A percentile compares a stretch with the other conserved stretches of the same genome.
These are phyloP conservation scores for Martensiomyces pterosporus DNA, from an alignment of 192 early-diverging fungal species.

Conservation along the genomic window DNA sequence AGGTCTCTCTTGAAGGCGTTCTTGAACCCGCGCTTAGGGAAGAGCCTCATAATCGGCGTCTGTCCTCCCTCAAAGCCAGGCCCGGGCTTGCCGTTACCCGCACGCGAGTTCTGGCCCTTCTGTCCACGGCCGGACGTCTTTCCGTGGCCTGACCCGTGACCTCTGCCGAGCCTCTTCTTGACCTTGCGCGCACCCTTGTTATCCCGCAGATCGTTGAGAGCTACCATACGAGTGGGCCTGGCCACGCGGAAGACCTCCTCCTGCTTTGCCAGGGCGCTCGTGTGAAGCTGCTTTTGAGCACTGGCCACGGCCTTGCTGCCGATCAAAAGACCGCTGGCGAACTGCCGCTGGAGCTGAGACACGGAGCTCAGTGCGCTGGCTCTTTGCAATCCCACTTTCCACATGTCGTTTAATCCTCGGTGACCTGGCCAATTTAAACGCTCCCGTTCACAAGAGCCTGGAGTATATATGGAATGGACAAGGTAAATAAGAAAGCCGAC, in stretches of 20 bases:
- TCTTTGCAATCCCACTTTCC: too few species aligned
- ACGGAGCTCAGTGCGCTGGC: conserved; percentile 8
- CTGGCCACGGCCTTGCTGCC: not conserved
- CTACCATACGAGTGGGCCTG: conserved; percentile 18
- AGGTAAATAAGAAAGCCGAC: too few species aligned
- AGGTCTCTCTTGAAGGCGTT: conserved; percentile 58
- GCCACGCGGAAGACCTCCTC: conserved; percentile 4
- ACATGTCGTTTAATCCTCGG: too few species aligned
- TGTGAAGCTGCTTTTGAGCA: conserved; percentile 17
- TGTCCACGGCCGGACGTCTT: conserved; percentile 87
- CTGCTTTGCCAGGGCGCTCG: conserved; percentile 1
- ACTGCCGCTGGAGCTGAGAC: conserved; percentile 19
- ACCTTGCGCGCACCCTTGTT: conserved; percentile 37
- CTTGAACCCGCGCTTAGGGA: conserved; percentile 85
- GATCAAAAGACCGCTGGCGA: conserved; percentile 6
- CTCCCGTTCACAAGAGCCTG: too few species aligned
- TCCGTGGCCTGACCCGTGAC: conserved; percentile 82
- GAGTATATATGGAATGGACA: too few species aligned
- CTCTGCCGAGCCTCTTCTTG: conserved; percentile 70
- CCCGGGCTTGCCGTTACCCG: conserved; percentile 69
- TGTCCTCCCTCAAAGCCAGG: conserved; percentile 94
- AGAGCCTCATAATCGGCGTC: conserved; percentile 71
- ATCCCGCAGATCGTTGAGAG: conserved; percentile 37
- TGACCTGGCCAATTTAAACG: too few species aligned
- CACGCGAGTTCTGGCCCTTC: conserved; percentile 85